A percentile compares a stretch with the other conserved stretches of the same genome.
Conservation (phyloP, 225 moss, liverwort and hornwort genomes). For the Anthoceros angustus region DNA sequence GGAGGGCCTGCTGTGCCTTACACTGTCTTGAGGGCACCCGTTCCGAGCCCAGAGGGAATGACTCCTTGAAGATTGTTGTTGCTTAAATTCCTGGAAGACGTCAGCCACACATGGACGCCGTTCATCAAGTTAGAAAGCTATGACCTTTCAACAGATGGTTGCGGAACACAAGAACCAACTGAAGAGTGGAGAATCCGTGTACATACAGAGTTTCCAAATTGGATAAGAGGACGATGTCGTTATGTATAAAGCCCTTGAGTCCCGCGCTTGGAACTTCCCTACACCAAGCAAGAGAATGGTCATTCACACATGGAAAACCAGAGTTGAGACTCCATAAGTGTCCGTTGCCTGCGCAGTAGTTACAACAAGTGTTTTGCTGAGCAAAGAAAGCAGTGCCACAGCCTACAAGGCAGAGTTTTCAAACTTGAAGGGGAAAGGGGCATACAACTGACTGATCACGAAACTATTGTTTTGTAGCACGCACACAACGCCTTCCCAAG, state of each 20-base stretch:
- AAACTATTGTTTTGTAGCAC: constrained; percentile 39
- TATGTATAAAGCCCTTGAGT: constrained; percentile 38
- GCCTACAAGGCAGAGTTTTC: background rate
- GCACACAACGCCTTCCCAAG: constrained; percentile 89
- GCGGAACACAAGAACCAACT: too few relatives aligned
- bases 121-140: background rate
- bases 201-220: constrained; percentile 61
- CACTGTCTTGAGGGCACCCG: constrained; percentile 40
- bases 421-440: background rate
- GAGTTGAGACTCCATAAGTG: background rate
- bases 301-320: background rate
- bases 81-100: constrained; percentile 67
- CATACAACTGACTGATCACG: constrained; percentile 69
- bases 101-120: background rate
- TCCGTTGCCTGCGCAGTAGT: background rate
- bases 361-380: background rate
- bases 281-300: constrained; percentile 3
- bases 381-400: background rate
- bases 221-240: constrained; percentile 35
- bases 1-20: constrained; percentile 22
- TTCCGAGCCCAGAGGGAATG: constrained; percentile 52
- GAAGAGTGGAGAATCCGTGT: background rate
- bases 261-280: constrained; percentile 66
- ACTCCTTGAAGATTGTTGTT: constrained; percentile 54
- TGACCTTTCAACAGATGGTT: background rate